Percentiles rank a stretch among this genome's conserved stretches.
phyloP scores from a whole-genome alignment of 1,139 yeast genomes.

The Taiozyma onychis region DNA sequence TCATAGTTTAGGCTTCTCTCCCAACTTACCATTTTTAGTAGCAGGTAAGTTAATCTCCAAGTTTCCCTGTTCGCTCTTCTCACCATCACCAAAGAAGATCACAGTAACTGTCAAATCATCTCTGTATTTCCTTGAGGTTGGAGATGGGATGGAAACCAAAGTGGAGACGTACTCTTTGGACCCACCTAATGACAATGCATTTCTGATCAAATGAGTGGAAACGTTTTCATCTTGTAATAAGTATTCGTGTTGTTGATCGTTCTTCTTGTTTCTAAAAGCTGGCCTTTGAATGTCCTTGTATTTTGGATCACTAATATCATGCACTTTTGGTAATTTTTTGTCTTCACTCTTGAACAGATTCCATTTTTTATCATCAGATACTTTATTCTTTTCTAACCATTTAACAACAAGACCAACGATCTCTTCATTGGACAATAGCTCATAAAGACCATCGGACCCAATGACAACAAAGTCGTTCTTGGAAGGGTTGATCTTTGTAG shows the following conservation, averaged over 20 bases:
- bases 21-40: conserved; percentile 15
- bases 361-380: conserved; percentile 14
- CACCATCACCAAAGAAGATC: conserved; percentile 68
- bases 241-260: conserved; percentile 37
- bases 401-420: conserved; percentile 87
- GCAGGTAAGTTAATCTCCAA: conserved; percentile 17
- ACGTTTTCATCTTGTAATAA: conserved; percentile 78
- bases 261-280: conserved; percentile 42
- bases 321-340: conserved; percentile 55
- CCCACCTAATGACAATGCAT: conserved; percentile 89
- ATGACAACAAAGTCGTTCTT: conserved; percentile 83
- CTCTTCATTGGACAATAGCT: conserved; percentile 87
- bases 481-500: conserved; percentile 66
- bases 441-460: conserved; percentile 94
- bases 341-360: conserved; percentile 27
- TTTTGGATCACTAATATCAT: conserved; percentile 54
- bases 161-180: conserved; percentile 81
- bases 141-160: conserved; percentile 89
- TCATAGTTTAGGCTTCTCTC: conserved; percentile 12
- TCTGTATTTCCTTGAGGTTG: conserved; percentile 85
- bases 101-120: conserved; percentile 97
- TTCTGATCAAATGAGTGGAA: conserved; percentile 88
- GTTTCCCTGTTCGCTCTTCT: conserved; percentile 34
- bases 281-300: conserved; percentile 50
- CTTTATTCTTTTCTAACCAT: conserved; percentile 73